These are phyloP conservation scores for Scheffersomyces segobiensis DNA, from an alignment of 1,139 yeast species.

Conservation along the genomic window DNA sequence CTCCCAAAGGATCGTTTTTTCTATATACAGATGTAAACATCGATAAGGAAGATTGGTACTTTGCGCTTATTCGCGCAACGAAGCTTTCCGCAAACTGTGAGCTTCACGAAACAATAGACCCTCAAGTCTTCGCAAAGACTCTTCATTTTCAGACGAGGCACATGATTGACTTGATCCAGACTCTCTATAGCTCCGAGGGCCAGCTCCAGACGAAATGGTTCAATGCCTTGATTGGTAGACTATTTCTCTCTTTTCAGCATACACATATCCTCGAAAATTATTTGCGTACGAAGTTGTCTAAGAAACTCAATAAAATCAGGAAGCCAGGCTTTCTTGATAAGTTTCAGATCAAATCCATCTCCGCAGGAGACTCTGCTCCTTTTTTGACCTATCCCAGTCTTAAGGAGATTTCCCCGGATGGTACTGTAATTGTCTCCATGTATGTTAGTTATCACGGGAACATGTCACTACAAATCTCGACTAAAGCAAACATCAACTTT, in stretches of 20 bases:
- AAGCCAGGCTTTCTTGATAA: constrained; percentile 87
- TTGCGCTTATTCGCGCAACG: constrained; percentile 75
- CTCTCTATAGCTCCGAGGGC: constrained; percentile 78
- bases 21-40: constrained; percentile 74
- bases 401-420: constrained; percentile 76
- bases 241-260: constrained; percentile 73
- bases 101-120: constrained; percentile 20
- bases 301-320: constrained; percentile 75
- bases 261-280: constrained; percentile 64
- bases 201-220: constrained; percentile 87
- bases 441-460: constrained; percentile 72
- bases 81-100: constrained; percentile 42
- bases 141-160: constrained; percentile 71
- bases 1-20: constrained; percentile 63
- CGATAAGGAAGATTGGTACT: constrained; percentile 92
- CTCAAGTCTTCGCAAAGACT: constrained; percentile 62
- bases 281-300: constrained; percentile 59
- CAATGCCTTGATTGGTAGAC: constrained; percentile 80
- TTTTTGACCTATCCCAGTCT: constrained; percentile 72
- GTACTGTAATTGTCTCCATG: constrained; percentile 63
- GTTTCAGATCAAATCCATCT: constrained; percentile 69
- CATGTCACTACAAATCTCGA: constrained; percentile 71
- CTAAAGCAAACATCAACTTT: constrained; percentile 71
- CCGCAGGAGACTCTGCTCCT: constrained; percentile 81
- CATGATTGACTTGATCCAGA: constrained; percentile 71